These are phyloP conservation scores for Eucalyptus marginata DNA, from an alignment of 345 rosid genomes.

Conservation along the genomic window DNA sequence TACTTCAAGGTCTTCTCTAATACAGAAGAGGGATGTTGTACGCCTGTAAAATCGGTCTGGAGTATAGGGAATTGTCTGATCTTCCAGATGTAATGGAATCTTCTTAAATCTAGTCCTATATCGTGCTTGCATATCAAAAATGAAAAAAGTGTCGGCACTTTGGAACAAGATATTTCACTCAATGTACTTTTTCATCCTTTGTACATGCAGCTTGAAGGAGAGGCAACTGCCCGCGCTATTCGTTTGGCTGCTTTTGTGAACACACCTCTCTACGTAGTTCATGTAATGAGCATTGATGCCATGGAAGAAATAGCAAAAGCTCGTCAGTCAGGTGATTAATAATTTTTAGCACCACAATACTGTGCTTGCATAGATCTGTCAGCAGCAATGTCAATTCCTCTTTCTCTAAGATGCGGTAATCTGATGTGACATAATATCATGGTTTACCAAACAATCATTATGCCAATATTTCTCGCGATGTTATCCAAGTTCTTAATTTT, in stretches of 20 bases:
- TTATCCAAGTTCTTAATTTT: background rate
- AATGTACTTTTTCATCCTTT: background rate
- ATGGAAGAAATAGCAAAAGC: constrained; percentile 97
- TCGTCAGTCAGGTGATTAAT: constrained; percentile 59
- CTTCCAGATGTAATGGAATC: background rate
- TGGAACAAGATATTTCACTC: background rate
- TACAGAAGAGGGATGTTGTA: background rate
- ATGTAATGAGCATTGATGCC: constrained; percentile 98
- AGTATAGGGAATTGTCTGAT: background rate
- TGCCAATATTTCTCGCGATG: background rate
- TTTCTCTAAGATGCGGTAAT: background rate
- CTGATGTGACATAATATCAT: background rate
- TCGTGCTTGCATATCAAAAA: background rate
- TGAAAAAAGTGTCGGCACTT: background rate
- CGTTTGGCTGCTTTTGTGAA: constrained; percentile 82
- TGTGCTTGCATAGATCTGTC: background rate
- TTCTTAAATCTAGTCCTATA: background rate
- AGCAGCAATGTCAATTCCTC: background rate
- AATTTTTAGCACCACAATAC: background rate
- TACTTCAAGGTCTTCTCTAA: background rate
- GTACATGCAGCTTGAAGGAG: constrained; percentile 73
- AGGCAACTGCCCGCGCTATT: constrained; percentile 94
- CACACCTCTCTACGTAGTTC: constrained; percentile 94
- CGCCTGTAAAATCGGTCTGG: background rate
- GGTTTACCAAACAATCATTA: background rate